Evolutionary conservation across 2,329 filamentous ascomycete species (phyloP), one percentile per base, ranked within the genome.

Genomic region (Ophiostoma ips): DNA sequence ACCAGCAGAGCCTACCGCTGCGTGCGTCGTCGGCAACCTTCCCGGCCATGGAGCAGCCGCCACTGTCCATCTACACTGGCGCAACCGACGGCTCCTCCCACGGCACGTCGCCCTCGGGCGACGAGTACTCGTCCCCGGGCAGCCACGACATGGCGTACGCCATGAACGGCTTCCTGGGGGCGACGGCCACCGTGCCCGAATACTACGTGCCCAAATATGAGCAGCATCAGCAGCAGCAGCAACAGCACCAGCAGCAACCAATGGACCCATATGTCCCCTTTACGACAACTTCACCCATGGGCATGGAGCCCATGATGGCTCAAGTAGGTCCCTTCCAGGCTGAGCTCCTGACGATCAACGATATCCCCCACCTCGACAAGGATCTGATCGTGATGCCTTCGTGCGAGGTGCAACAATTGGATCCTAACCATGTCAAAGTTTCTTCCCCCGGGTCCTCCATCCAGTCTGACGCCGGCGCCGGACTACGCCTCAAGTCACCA

Each of bases 401-500:
- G 30, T 53, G 43, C 37, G 53, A 55, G 30, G 47, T 43, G 5
- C 48, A 45, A 3, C 30, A 43, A 18, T 21, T 45, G 43, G 30
- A 45, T 45, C 43, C 43, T 45, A 45, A 45, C 43, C 30, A 19
- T 9, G 28, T 8, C 33, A 28, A 33, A 45, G 43, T 45, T 33
- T 34, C 43, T 33, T 16, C 43, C 24, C 21, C 24, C 43, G 43
- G 40, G 12, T 30, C 40, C 9, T 9, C 38, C 9, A 16, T 11
- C 13, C 21, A 55, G 2, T 53, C 55, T 15, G 55, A 63, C 15
- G 46, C 50, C 16, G 63, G 66, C 44, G 46, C 50, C 16, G 63
- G 66, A 43, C 60, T 67, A 38, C 63, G 62, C 28, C 64, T 75
- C 58, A 71, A 67, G 56, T 75, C 73, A 1, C 68, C 73, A 0